Evolutionary conservation across 805 yeast genomes (phyloP), one percentile per base, ranked within the genome.

Genomic region (Cyberlindnera mrakii): DNA sequence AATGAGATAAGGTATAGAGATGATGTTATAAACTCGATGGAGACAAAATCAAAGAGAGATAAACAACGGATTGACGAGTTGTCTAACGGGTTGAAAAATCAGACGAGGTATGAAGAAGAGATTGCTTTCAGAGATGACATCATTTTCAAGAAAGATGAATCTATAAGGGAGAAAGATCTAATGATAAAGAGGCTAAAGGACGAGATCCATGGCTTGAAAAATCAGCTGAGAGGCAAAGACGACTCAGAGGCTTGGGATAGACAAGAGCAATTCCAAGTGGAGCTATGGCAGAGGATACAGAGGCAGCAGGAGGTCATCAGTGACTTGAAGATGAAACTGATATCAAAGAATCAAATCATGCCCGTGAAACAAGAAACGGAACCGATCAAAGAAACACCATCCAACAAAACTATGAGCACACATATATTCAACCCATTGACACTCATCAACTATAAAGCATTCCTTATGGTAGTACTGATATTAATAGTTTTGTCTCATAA

Each of bases 1-100:
- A 50, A 51, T 4, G 62, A 57, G 42, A 54, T 57, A 15, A 42
- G 40, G 34, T 56, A 49, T 32, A 40, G 62, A 40, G 62, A 57
- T 34, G 44, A 46, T 14, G 45, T 55, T 17, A 57, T 57, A 31
- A 48, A 45, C 19, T 41, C 45, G 8, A 33, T 52, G n/a, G 56
- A 57, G 29, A 40, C 39, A 20, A 46, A 41, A 23, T 45, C 53
- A 20, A 45, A 39, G 25, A 47, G 49, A 2, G 35, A 48, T 9
- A 23, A 37, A 9, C 37, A 30, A 2, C 32, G 41, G 5, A 42
- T 41, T 9, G 38, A 35, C 6, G 45, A 44, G 3, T 27, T 53
- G 27, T 14, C 16, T 8, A 15, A 16, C 4, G 14, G 18, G 30
- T 13, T 30, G 23, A 37, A 37, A 20, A 16, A 31, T 17, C 29